phyloP scores from a whole-genome alignment of 768 basidiomycete genomes.

The Nidula microcarpa region DNA sequence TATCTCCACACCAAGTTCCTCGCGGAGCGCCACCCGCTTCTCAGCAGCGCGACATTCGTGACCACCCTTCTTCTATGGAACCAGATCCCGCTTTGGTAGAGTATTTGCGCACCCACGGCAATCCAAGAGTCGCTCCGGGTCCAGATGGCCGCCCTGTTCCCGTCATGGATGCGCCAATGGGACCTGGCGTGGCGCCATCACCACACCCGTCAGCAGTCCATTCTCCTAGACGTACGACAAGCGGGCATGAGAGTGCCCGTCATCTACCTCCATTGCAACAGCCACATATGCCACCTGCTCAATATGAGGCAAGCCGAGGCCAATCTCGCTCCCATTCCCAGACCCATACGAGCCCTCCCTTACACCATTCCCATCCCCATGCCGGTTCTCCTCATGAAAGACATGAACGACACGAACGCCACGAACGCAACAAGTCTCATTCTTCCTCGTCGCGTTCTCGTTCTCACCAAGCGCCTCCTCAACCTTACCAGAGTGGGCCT shows the following conservation, averaged over 20 bases:
- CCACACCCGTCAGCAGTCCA: conserved; percentile 37
- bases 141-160: conserved; percentile 49
- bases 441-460: conserved; percentile 53
- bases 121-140: conserved; percentile 40
- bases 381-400: conserved; percentile 34
- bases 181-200: conserved; percentile 36
- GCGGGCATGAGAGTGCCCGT: conserved; percentile 38
- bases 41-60: conserved; percentile 33
- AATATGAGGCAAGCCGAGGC: conserved; percentile 23
- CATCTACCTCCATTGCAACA: conserved; percentile 48
- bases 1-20: conserved; percentile 24
- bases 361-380: conserved; percentile 23
- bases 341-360: neutral
- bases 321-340: conserved; percentile 27
- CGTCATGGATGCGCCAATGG: conserved; percentile 45
- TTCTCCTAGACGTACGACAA: conserved; percentile 39
- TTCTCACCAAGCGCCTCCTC: conserved; percentile 36
- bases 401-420: neutral
- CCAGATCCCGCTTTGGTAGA: conserved; percentile 45
- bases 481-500: conserved; percentile 34
- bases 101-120: conserved; percentile 46
- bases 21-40: conserved; percentile 29
- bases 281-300: conserved; percentile 41
- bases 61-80: conserved; percentile 38
- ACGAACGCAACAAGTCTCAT: conserved; percentile 39